These are phyloP conservation scores for Fusarium sp. DNA, from an alignment of 2,329 filamentous ascomycete genomes.

Conservation along the genomic window DNA sequence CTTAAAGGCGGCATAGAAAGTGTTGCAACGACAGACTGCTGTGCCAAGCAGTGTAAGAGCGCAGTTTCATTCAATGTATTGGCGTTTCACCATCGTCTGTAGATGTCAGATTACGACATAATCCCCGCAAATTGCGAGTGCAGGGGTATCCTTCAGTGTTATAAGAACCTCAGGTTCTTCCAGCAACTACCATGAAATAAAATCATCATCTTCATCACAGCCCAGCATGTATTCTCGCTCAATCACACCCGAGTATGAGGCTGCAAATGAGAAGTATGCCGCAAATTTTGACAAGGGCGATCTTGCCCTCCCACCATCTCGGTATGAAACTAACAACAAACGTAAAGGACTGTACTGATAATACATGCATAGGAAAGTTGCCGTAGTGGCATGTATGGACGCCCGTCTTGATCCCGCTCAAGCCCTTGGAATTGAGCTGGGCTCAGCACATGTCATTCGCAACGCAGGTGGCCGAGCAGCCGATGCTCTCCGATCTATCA, in stretches of 20 bases:
- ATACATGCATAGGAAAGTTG: conserved; percentile 47
- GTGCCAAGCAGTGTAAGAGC: conserved; percentile 1
- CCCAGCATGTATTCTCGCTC: conserved; percentile 30
- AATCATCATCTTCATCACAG: not conserved
- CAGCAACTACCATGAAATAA: not conserved
- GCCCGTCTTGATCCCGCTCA: conserved; percentile 72
- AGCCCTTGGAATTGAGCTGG: conserved; percentile 51
- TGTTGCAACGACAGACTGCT: not conserved
- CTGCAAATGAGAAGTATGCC: conserved; percentile 41
- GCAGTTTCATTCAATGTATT: not conserved
- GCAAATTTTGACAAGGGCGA: conserved; percentile 41
- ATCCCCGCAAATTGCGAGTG: conserved; percentile 35
- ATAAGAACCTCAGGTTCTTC: not conserved
- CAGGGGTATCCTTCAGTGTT: not conserved
- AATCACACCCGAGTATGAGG: conserved; percentile 42
- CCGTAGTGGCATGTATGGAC: conserved; percentile 81
- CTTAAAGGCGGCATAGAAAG: not conserved
- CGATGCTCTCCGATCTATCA: conserved; percentile 78
- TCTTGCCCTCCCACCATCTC: conserved; percentile 42
- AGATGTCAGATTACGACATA: conserved; percentile 35
- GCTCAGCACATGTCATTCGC: conserved; percentile 84
- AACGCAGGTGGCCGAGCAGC: conserved; percentile 76
- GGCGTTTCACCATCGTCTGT: conserved; percentile 1
- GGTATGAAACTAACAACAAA: conserved; percentile 8
- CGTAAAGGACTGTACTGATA: too few relatives aligned